These are phyloP conservation scores for Microsporum audouinii DNA, from an alignment of 2,329 filamentous ascomycete species.

Conservation along the genomic window DNA sequence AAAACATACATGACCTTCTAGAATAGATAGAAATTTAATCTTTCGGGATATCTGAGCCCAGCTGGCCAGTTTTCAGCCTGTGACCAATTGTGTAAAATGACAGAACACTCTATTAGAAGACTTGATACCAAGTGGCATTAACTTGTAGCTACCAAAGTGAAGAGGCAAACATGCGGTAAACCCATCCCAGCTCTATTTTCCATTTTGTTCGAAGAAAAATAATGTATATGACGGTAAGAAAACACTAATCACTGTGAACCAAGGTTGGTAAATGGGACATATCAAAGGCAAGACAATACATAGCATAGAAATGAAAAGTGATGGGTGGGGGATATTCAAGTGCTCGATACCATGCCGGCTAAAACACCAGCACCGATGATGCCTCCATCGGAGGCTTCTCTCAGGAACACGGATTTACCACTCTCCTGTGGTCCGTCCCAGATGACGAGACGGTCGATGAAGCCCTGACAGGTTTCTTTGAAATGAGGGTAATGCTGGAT, in stretches of 20 bases:
- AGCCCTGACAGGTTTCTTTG: slow-evolving; percentile 52
- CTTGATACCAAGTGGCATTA: neutral
- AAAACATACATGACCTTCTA: neutral
- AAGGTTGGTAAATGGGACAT: neutral
- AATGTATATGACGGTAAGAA: neutral
- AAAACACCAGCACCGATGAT: slow-evolving; percentile 41
- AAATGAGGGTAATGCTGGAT: slow-evolving; percentile 64
- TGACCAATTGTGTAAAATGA: neutral
- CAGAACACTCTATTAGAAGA: neutral
- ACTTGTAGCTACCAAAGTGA: neutral
- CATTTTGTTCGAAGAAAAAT: slow-evolving; percentile 1
- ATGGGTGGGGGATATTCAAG: neutral
- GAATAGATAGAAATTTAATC: neutral
- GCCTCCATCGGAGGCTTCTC: slow-evolving; percentile 39
- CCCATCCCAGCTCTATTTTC: neutral
- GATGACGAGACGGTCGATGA: slow-evolving; percentile 44
- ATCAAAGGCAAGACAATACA: neutral
- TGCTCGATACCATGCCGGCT: slow-evolving; percentile 29
- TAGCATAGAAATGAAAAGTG: neutral
- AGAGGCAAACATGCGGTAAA: neutral
- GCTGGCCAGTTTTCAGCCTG: neutral
- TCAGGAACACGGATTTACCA: slow-evolving; percentile 35
- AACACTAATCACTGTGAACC: neutral
- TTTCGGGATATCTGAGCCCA: neutral
- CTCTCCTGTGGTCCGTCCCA: slow-evolving; percentile 27